Evolutionary conservation across 148 eudicot genomes (phyloP), one percentile per base, ranked within the genome.

Genomic region (Chenopodium suecicum): DNA sequence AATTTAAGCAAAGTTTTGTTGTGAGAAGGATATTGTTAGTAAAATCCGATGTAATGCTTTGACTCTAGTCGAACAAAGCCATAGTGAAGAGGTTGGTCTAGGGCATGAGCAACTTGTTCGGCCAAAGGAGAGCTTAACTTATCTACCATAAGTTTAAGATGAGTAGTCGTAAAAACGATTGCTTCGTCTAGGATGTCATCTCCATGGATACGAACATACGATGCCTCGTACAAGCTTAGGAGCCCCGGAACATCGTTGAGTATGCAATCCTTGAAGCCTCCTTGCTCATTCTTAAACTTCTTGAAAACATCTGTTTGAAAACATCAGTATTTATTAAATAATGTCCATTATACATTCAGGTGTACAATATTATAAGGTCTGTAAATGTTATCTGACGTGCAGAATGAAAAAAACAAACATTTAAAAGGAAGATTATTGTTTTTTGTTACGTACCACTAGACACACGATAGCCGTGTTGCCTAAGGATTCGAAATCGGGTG

Each of bases 1-100:
- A 91, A 84, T 8, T 60, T 76, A 9, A 91, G 68, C 4, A 91
- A 4, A 3, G 52, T 60, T 65, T 84, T 22, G 56, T 83, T 50
- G 46, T 80, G 86, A 9, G 50, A 69, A 4, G 80, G 83, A 19
- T 80, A 73, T 71, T 85, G 27, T n/a, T 86, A 82, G 46, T 90
- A 92, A 70, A 85, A 29, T 7, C 88, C 80, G 8, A 92, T 86
- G 76, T 83, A 88, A 27, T 74, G 83, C 80, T 87, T 82, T 10
- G 91, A 79, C 60, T 90, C 92, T 0, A 90, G 37, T 32, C 95
- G 86, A 22, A 81, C 32, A 50, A 89, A 17, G 29, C 90, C 88
- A 46, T 52, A 80, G 7, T 83, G 91, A 9, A 84, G n/a, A 9
- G 93, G 80, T 44, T 80, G 86, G 7, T 81, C 60, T 4, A 92